Evolutionary conservation across 2,329 filamentous ascomycete species (phyloP), one percentile per base, ranked within the genome.

Genomic region (Xylariaceae sp.): DNA sequence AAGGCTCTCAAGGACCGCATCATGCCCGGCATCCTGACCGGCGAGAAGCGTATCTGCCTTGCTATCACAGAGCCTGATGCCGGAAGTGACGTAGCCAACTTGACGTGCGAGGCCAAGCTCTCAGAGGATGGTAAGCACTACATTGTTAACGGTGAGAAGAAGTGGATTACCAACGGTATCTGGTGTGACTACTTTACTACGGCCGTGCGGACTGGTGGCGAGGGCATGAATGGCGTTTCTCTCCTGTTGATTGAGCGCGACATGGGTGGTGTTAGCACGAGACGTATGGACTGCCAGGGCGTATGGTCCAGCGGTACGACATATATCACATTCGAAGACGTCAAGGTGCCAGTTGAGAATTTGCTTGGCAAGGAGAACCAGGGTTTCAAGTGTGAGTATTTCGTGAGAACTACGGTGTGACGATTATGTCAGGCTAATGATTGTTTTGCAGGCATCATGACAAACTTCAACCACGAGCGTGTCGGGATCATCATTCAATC

Each of bases 81-180:
- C 11, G 93, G 93, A 36, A 89, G 83, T 55, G 93, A 98, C 65
- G 93, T 98, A 8, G 93, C 93, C 48, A 97, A 95, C 70, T 67
- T 98, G 56, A 93, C 85, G 12, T 97, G 92, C 68, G 91, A 97
- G 75, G 93, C 93, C 21, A 95, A 95, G 76, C 79, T 97, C 47
- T 88, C 80, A 53, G 87, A 93, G 58, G 93, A 98, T 61, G 93
- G 93, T 63, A 97, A 97, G 76, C 89, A 97, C 73, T 98, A 94
- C 71, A 97, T 97, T 57, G 93, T 98, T 70, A 98, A 97, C 64
- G 93, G 93, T 44, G 92, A 96, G 81, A 97, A 98, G 86, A 98
- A 98, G 74, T 97, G 93, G 92, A 97, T 97, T 69, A 97, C 92
- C 61, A 98, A 98, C 71, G 93, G 93, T 62, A 82, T 96, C 62